Evolutionary conservation across 139 green algal species (phyloP).

Genomic region (Auxenochlorella protothecoides): DNA sequence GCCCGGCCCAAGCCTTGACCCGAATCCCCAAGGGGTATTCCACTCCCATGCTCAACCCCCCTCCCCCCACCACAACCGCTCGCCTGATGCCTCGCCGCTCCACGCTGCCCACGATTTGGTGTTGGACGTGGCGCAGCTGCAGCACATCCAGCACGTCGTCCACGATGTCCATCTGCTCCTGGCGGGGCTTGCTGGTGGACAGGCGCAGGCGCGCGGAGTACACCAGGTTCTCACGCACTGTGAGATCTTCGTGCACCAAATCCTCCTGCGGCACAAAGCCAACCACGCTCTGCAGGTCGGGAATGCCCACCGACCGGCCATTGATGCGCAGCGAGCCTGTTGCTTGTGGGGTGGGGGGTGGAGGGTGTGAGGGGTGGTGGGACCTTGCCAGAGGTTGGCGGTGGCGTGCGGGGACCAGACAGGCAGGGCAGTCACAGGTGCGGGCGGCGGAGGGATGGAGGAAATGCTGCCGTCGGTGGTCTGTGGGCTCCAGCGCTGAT

Average conservation of each 20-base stretch:
- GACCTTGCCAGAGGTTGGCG: too few relatives aligned
- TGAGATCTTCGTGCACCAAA: conserved; percentile 46
- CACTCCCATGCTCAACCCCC: too few relatives aligned
- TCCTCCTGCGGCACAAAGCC: conserved; percentile 53
- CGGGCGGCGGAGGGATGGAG: too few relatives aligned
- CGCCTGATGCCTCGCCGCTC: conserved; percentile 40
- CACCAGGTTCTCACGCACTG: conserved; percentile 58
- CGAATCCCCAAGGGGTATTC: too few relatives aligned
- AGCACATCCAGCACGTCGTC: conserved; percentile 26
- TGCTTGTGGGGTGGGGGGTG: too few relatives aligned
- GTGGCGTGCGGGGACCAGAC: too few relatives aligned
- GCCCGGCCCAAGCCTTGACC: too few relatives aligned
- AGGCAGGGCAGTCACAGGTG: too few relatives aligned
- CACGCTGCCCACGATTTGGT: conserved; percentile 41
- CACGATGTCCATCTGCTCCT: conserved; percentile 22
- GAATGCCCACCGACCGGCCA: conserved; percentile 24
- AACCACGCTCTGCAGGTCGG: conserved; percentile 20
- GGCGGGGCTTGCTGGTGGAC: conserved; percentile 12
- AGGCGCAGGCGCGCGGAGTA: conserved; percentile 50
- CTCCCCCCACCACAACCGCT: neutral
- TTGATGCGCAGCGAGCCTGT: conserved; percentile 29
- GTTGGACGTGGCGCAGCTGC: conserved; percentile 32
- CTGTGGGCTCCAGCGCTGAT: neutral
- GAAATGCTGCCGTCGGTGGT: conserved; percentile 3
- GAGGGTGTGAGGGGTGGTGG: too few relatives aligned